Evolutionary conservation across 2,329 filamentous ascomycete species (phyloP).

Genomic region (Metarhizium album): DNA sequence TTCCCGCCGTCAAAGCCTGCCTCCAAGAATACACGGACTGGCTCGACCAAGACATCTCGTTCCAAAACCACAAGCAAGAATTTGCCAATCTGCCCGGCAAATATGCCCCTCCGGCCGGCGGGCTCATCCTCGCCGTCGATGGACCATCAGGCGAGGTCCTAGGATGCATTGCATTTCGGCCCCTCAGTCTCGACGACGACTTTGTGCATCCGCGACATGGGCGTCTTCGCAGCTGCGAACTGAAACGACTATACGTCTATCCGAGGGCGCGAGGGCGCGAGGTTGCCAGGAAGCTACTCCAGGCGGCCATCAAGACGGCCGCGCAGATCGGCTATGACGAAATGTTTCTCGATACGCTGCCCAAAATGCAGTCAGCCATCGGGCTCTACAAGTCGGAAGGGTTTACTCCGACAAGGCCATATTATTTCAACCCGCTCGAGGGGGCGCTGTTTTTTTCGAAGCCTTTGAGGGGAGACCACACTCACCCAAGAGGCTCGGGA

Average conservation of each 20-base stretch:
- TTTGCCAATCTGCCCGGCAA: slow-evolving; percentile 15
- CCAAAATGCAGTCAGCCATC: slow-evolving; percentile 14
- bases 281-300: slow-evolving; percentile 12
- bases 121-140: slow-evolving; percentile 15
- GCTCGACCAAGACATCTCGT: slow-evolving; percentile 16
- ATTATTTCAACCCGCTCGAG: slow-evolving; percentile 13
- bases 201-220: slow-evolving; percentile 2
- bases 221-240: slow-evolving; percentile 12
- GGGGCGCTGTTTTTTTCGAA: slow-evolving; percentile 14
- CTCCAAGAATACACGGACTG: slow-evolving; percentile 16
- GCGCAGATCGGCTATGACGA: slow-evolving; percentile 12
- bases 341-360: slow-evolving; percentile 15
- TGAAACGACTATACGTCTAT: slow-evolving; percentile 19
- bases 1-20: slow-evolving; percentile 11
- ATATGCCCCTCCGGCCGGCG: slow-evolving; percentile 15
- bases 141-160: slow-evolving; percentile 9
- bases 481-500: no score
- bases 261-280: slow-evolving; percentile 15
- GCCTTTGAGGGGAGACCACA: not conserved
- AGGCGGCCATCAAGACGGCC: slow-evolving; percentile 10
- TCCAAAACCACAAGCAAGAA: slow-evolving; percentile 17
- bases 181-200: slow-evolving; percentile 9
- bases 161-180: slow-evolving; percentile 16
- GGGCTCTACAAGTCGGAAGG: slow-evolving; percentile 15
- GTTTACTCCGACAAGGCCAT: slow-evolving; percentile 11